Percentiles rank a stretch among this genome's conserved stretches.
phyloP scores from a whole-genome alignment of 2,329 filamentous ascomycete species.

The Aureobasidium lini region DNA sequence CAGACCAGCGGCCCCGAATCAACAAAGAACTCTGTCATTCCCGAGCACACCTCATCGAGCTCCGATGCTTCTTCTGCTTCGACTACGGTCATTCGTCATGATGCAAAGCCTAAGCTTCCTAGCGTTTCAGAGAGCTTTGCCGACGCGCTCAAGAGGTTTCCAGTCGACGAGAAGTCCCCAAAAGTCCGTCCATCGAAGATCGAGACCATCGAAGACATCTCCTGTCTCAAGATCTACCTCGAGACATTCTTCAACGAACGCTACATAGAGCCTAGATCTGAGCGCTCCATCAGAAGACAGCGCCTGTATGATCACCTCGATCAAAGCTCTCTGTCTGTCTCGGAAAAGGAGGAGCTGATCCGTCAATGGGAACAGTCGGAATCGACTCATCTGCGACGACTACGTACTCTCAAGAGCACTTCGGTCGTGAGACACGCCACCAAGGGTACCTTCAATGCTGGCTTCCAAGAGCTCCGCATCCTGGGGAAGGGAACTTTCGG shows the following conservation, averaged over 20 bases:
- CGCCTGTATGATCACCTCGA: constrained; percentile 59
- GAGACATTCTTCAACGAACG: constrained; percentile 78
- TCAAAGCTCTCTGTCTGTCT: constrained; percentile 46
- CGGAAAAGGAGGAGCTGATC: constrained; percentile 48
- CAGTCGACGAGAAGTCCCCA: constrained; percentile 27
- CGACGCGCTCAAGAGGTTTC: constrained; percentile 24
- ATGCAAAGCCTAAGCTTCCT: not conserved
- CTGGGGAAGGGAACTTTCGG: constrained; percentile 94
- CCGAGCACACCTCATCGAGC: not conserved
- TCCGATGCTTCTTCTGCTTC: not conserved
- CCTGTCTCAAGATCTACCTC: constrained; percentile 76
- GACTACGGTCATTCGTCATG: not conserved
- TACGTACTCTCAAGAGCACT: constrained; percentile 60
- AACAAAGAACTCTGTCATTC: not conserved
- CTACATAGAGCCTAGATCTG: constrained; percentile 44
- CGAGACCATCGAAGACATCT: constrained; percentile 65
- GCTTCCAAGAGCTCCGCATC: constrained; percentile 75
- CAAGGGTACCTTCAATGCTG: constrained; percentile 48
- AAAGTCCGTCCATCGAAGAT: constrained; percentile 22
- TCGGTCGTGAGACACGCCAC: constrained; percentile 42
- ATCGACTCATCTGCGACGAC: constrained; percentile 66
- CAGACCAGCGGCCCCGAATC: constrained; percentile 17
- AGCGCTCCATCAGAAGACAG: constrained; percentile 54
- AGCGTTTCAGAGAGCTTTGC: constrained; percentile 13
- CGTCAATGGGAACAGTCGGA: constrained; percentile 59